Evolutionary conservation across 257 asterid genomes (phyloP), one percentile per base, ranked within the genome.

Genomic region (Coffea canephora): DNA sequence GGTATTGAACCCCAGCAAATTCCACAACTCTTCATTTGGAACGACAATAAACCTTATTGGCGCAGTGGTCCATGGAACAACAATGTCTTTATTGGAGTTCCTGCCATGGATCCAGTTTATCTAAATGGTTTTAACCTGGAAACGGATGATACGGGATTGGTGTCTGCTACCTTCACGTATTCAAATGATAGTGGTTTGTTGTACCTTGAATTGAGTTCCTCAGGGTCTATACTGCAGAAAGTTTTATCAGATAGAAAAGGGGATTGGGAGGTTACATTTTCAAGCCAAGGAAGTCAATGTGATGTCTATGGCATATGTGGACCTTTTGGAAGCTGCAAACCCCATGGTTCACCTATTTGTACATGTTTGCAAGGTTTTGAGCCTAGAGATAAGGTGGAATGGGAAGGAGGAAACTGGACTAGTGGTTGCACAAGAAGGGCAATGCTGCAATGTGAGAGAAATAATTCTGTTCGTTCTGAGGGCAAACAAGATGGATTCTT

Each of bases 401-500:
- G 95, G 97, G 74, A 19, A 16, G 77, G 86, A 2, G 91, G 89
- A 41, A 87, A 91, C 64, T 85, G 91, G 95, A 82, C 85, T 6
- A 36, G 83, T 27, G 97, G 97, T 55, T 93, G 98, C 73, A 59
- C 57, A 34, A 89, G 94, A 75, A 79, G 80, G 78, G 75, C 39
- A 16, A 80, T 77, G 23, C 62, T 93, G 80, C 78, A 76, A 39
- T 93, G 97, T 49, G 82, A 69, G 23, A 74, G 79, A 54, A 79
- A 72, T 43, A 75, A 61, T 45, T 81, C 79, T 2, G 61, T 71
- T 2, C 34, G 57, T 21, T 74, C 4, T 45, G 83, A 72, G 25
- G 69, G 77, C 15, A 80, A 69, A 39, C 76, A 21, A 43, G 97
- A 92, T 76, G 87, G 89, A 70, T 92, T 87, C 74, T n/a, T 77